Evolutionary conservation across 805 yeast species (phyloP).

Genomic region (Metschnikowia baotianmanensis): DNA sequence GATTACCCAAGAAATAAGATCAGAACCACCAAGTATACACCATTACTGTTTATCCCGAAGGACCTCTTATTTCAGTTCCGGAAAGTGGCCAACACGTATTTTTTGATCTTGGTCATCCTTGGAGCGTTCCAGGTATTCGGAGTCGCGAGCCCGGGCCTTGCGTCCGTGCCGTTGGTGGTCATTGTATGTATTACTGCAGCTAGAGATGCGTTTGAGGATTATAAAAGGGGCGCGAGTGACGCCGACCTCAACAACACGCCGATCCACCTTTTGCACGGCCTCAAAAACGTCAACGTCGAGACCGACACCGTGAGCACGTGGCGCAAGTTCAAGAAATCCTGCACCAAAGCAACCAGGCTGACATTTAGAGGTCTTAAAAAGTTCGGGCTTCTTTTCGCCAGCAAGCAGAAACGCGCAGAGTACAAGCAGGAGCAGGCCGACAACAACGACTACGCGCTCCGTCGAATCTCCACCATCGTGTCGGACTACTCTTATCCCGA

Average conservation of each 20-base stretch:
- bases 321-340: conserved; percentile 66
- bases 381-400: conserved; percentile 26
- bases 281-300: conserved; percentile 56
- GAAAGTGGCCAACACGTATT: conserved; percentile 88
- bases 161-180: conserved; percentile 77
- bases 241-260: conserved; percentile 69
- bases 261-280: conserved; percentile 53
- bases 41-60: conserved; percentile 83
- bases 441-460: conserved; percentile 29
- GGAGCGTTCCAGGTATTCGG: conserved; percentile 81
- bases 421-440: conserved; percentile 24
- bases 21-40: conserved; percentile 94
- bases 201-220: conserved; percentile 80
- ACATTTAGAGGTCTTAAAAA: conserved; percentile 22
- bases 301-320: conserved; percentile 56
- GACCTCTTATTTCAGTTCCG: conserved; percentile 67
- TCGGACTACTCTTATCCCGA: conserved; percentile 29
- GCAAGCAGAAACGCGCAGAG: conserved; percentile 25
- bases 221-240: conserved; percentile 68
- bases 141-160: conserved; percentile 71
- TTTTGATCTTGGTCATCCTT: conserved; percentile 71
- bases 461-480: conserved; percentile 36
- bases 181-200: conserved; percentile 72
- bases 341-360: conserved; percentile 32
- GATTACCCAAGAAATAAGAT: conserved; percentile 86